Conservation (phyloP, 179 eudicot species). For the Beta corolliflora region DNA sequence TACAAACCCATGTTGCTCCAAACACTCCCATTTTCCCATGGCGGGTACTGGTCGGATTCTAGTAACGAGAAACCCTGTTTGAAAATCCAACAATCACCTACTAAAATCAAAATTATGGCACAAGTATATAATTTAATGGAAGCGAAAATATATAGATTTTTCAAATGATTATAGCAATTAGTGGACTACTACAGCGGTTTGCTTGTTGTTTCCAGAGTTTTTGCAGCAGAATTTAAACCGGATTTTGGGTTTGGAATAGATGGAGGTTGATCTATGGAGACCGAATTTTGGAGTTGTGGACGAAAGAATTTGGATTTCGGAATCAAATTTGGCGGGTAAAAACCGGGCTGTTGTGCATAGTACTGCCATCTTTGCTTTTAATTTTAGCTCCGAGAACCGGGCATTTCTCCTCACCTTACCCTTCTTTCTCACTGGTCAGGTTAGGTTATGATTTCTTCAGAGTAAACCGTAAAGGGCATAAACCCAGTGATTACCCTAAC, state of each 20-base stretch:
- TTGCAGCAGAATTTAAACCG: constrained; percentile 23
- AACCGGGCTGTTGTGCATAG: neutral
- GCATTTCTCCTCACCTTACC: no score
- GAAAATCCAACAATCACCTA: neutral
- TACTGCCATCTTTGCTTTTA: constrained; percentile 5
- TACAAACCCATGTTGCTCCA: constrained; percentile 79
- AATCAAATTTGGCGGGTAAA: constrained; percentile 9
- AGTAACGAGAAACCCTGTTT: constrained; percentile 60
- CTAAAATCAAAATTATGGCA: neutral
- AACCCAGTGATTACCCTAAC: no score
- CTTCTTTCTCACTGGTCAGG: no score
- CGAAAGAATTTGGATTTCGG: constrained; percentile 5
- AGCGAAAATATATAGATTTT: neutral
- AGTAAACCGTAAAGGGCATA: no score
- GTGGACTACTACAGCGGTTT: constrained; percentile 15
- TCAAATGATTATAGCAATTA: neutral
- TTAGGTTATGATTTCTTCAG: no score
- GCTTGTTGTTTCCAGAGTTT: constrained; percentile 23
- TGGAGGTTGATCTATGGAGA: neutral
- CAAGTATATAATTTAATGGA: neutral
- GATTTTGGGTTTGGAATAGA: constrained; percentile 10
- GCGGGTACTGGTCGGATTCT: constrained; percentile 55
- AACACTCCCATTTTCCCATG: constrained; percentile 59
- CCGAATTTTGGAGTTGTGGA: neutral
- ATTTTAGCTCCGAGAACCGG: no score